phyloP scores from a whole-genome alignment of 805 yeast species.

The Scheffersomyces amazonensis region DNA sequence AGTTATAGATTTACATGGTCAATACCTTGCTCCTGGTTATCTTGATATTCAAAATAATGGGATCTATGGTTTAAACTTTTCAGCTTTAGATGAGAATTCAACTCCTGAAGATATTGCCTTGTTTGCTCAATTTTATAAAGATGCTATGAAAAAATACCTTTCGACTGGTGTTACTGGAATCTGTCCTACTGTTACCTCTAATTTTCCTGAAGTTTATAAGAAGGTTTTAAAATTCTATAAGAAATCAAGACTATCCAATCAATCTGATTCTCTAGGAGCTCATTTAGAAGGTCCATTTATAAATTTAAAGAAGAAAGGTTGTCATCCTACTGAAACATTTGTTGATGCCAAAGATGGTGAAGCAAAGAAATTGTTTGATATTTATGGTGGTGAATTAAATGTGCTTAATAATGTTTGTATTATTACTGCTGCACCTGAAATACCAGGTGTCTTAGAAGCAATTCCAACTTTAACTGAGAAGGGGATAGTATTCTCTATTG shows the following conservation, averaged over 20 bases:
- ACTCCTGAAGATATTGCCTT: conserved; percentile 25
- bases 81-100: conserved; percentile 29
- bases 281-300: conserved; percentile 62
- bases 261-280: conserved; percentile 52
- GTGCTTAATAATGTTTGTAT: conserved; percentile 35
- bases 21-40: conserved; percentile 52
- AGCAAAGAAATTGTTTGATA: conserved; percentile 20
- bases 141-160: conserved; percentile 45
- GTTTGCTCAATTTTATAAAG: conserved; percentile 36
- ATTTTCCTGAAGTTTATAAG: conserved; percentile 46
- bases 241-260: conserved; percentile 25
- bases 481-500: conserved; percentile 42
- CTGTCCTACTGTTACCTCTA: conserved; percentile 58
- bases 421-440: conserved; percentile 53
- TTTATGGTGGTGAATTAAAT: conserved; percentile 36
- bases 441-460: conserved; percentile 43
- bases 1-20: conserved; percentile 45
- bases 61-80: conserved; percentile 53
- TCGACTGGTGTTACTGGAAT: conserved; percentile 52
- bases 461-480: conserved; percentile 33
- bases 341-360: conserved; percentile 33
- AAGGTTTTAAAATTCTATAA: conserved; percentile 45
- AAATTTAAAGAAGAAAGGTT: conserved; percentile 46
- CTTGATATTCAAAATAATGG: conserved; percentile 60
- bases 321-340: conserved; percentile 48